phyloP scores from a whole-genome alignment of 2,329 filamentous ascomycete species.

The Sarocladium kiliense region DNA sequence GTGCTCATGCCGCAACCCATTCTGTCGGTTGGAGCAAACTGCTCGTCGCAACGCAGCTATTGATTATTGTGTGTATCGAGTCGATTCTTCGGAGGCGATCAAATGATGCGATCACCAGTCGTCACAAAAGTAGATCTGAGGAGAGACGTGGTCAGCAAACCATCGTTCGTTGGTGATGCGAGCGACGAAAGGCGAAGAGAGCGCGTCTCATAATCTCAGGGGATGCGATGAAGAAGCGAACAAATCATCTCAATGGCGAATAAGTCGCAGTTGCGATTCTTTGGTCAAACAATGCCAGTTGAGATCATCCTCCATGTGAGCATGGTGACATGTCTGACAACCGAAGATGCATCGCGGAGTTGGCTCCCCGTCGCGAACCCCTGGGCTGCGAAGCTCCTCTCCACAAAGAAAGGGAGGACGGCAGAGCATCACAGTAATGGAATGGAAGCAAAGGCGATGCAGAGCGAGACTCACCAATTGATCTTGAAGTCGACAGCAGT shows the following conservation, averaged over 20 bases:
- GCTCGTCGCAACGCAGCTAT: not conserved
- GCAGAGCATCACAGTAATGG: not conserved
- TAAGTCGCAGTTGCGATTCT: not conserved
- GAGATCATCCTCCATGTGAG: too few species aligned
- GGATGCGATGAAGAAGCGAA: not conserved
- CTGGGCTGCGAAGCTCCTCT: not conserved
- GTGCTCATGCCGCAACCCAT: conserved; percentile 99
- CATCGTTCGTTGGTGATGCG: not conserved
- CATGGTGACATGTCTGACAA: not conserved
- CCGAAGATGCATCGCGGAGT: not conserved
- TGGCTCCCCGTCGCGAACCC: conserved; percentile 3
- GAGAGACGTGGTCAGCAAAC: not conserved
- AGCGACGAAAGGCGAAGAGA: not conserved
- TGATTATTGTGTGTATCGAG: not conserved
- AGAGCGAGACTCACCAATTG: not conserved
- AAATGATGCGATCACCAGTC: not conserved
- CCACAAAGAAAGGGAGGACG: not conserved
- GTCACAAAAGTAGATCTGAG: not conserved
- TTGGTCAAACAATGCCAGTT: too few species aligned
- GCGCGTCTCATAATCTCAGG: not conserved
- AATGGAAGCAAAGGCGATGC: not conserved
- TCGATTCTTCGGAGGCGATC: not conserved
- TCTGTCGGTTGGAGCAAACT: conserved; percentile 43
- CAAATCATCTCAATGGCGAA: not conserved
- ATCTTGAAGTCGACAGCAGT: conserved; percentile 1